Evolutionary conservation across 75 land plant genomes (phyloP), one percentile per base, ranked within the genome.

Genomic region (Cupressus sempervirens): DNA sequence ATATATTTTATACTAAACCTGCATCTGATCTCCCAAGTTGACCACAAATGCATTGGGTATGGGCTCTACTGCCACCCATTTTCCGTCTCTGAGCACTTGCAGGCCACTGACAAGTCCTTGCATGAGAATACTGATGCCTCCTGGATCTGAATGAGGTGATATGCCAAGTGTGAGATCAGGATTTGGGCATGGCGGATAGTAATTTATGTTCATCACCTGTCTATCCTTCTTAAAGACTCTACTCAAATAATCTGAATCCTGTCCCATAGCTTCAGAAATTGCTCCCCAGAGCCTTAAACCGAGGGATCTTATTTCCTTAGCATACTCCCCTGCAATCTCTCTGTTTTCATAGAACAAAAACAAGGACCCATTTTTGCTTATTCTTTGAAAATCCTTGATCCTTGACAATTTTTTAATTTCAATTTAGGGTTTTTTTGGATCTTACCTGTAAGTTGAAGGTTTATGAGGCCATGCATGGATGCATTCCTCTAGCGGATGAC

Each of bases 131-230:
- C 88, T 90, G 86, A 93, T 58, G 30, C 62, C 80, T 16, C 92
- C 88, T 82, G 84, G 81, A 84, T 92, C 94, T 9, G 93, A 90
- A 81, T 93, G 94, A 36, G 94, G 86, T 72, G 86, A 86, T 73
- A 92, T 8, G 13, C 94, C 94, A 70, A 93, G 80, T 5, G 88
- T 84, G 5, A 93, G 88, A 35, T 89, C 87, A 1, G 94, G 94
- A 48, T 89, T 86, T 8, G 94, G 93, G 67, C 94, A 93, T 26
- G 93, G 82, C 18, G 93, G 94, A 72, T 89, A 92, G 81, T 88
- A 93, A 76, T 93, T 93, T 41, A 90, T 87, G 15, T 76, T 82
- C 79, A 93, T 80, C 36, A 89, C 74, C 87, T 93, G 93, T 20
- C 85, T 89, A 26, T 91, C 88, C 72, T 88, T 87, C 20, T 91